Evolutionary conservation across 257 asterid genomes (phyloP).

Genomic region (Forsythia suspensa): DNA sequence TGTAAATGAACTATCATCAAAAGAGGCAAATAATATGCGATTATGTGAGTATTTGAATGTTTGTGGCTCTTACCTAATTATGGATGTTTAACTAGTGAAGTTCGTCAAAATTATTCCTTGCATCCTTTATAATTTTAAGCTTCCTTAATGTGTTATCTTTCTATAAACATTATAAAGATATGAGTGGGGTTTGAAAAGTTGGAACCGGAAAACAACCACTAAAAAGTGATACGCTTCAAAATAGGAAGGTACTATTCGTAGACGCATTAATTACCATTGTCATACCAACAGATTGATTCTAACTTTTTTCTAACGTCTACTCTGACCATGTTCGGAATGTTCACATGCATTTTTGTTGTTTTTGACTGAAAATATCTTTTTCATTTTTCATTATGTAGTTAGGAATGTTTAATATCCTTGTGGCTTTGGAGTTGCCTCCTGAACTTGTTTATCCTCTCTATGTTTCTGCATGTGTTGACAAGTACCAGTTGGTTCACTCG

Average conservation of each 20-base stretch:
- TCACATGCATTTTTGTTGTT: constrained; percentile 14
- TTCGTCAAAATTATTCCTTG: not conserved
- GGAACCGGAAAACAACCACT: constrained; percentile 62
- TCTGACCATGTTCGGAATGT: constrained; percentile 14
- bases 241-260: constrained; percentile 61
- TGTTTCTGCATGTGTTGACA: constrained; percentile 75
- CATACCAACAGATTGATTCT: constrained; percentile 4
- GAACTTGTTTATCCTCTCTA: constrained; percentile 85
- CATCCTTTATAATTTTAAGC: not conserved
- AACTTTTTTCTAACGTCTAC: constrained; percentile 16
- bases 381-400: constrained; percentile 46
- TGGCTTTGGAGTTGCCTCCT: constrained; percentile 71
- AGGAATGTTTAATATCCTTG: constrained; percentile 79
- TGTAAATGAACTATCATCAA: constrained; percentile 6
- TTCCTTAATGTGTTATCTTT: not conserved
- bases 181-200: not conserved
- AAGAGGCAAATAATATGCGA: constrained; percentile 13
- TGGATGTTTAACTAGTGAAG: not conserved
- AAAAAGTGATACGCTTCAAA: constrained; percentile 49
- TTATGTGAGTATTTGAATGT: not conserved
- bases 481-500: constrained; percentile 44
- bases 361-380: constrained; percentile 19
- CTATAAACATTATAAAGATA: not conserved
- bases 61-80: not conserved
- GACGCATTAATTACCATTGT: constrained; percentile 15